Percentiles rank a stretch among this genome's conserved stretches.
Conservation (phyloP, 2,329 filamentous ascomycete species). For the Xylogone sp. region DNA sequence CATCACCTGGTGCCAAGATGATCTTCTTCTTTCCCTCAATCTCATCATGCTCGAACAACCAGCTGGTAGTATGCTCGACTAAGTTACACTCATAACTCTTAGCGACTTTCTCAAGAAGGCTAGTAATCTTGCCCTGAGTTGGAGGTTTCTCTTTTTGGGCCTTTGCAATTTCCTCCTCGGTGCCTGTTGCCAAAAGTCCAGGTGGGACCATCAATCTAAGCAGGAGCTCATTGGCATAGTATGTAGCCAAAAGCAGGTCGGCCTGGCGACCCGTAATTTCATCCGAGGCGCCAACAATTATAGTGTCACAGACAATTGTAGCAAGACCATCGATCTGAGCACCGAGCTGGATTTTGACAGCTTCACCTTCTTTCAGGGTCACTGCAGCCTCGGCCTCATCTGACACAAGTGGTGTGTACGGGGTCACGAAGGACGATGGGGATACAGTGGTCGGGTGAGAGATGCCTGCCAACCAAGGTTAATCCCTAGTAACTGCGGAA, state of each 20-base stretch:
- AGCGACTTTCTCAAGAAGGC: constrained; percentile 84
- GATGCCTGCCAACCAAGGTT: constrained; percentile 55
- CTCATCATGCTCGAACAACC: constrained; percentile 94
- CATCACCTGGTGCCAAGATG: constrained; percentile 81
- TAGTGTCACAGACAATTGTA: constrained; percentile 91
- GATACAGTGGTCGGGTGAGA: constrained; percentile 94
- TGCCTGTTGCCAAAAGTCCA: constrained; percentile 76
- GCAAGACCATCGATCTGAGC: constrained; percentile 98
- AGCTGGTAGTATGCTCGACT: constrained; percentile 97
- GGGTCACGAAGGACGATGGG: constrained; percentile 89
- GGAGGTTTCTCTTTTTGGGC: constrained; percentile 77
- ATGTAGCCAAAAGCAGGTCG: constrained; percentile 82
- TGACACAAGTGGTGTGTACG: constrained; percentile 87
- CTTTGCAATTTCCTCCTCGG: constrained; percentile 95
- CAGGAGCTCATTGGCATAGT: constrained; percentile 95
- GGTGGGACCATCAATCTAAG: constrained; percentile 87
- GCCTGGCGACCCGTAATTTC: constrained; percentile 73
- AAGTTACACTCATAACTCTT: constrained; percentile 88
- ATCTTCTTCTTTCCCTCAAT: constrained; percentile 93
- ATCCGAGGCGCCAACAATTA: constrained; percentile 65
- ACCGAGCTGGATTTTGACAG: constrained; percentile 97
- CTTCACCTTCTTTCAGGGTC: constrained; percentile 78
- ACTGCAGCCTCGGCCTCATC: constrained; percentile 80
- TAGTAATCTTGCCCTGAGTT: constrained; percentile 82
- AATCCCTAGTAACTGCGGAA: constrained; percentile 18